Evolutionary conservation across 1,139 yeast species (phyloP).

Genomic region (Candida glucosophila): DNA sequence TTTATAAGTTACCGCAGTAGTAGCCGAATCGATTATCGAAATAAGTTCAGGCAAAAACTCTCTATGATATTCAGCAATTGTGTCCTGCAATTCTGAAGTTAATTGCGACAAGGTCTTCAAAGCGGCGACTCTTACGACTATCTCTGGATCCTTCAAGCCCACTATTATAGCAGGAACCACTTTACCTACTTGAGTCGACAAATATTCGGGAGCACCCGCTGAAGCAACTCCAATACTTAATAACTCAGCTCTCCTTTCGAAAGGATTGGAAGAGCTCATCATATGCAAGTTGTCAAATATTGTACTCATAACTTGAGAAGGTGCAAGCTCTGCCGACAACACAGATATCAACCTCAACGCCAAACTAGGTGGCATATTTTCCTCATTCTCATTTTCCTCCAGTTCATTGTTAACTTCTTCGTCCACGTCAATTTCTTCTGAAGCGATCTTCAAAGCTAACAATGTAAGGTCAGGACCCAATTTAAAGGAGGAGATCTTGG

Average conservation of each 20-base stretch:
- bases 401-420: conserved; percentile 72
- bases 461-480: conserved; percentile 74
- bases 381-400: conserved; percentile 90
- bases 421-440: conserved; percentile 69
- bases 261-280: conserved; percentile 55
- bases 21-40: conserved; percentile 77
- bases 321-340: conserved; percentile 79
- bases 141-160: conserved; percentile 74
- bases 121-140: conserved; percentile 79
- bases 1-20: conserved; percentile 77
- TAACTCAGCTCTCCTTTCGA: conserved; percentile 83
- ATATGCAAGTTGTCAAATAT: conserved; percentile 64
- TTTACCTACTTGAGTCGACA: conserved; percentile 65
- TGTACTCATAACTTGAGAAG: conserved; percentile 82
- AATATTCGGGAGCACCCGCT: conserved; percentile 90
- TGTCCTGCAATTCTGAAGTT: conserved; percentile 78
- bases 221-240: conserved; percentile 77
- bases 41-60: conserved; percentile 79
- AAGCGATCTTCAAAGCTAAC: conserved; percentile 68
- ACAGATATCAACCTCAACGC: conserved; percentile 77
- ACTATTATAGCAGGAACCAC: conserved; percentile 63
- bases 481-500: conserved; percentile 54
- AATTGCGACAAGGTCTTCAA: conserved; percentile 71
- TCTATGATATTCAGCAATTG: conserved; percentile 75
- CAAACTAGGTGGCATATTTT: conserved; percentile 67